A percentile compares a stretch with the other conserved stretches of the same genome.
phyloP scores from a whole-genome alignment of 139 green algal species.

The Micractinium sp. region DNA sequence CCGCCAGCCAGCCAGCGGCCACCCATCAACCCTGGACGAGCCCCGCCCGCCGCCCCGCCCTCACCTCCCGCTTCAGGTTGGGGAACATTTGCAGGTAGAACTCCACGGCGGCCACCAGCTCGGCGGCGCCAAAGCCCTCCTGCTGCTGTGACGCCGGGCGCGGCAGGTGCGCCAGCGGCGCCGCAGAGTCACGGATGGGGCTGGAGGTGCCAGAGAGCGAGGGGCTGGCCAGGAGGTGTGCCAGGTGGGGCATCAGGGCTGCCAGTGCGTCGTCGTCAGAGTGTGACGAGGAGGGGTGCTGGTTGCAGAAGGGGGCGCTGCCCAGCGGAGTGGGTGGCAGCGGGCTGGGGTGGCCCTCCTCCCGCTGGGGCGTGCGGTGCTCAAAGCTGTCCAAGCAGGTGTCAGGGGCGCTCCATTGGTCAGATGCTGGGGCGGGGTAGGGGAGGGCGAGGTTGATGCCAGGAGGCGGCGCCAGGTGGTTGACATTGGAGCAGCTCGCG shows the following conservation, averaged over 20 bases:
- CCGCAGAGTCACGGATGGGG: background rate
- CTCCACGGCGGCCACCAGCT: constrained; percentile 8
- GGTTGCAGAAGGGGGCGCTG: background rate
- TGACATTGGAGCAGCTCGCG: background rate
- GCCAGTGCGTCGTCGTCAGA: background rate
- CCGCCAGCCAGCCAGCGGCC: background rate
- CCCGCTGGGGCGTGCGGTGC: background rate
- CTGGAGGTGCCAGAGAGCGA: background rate
- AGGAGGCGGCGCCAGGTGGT: background rate
- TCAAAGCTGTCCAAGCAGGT: background rate
- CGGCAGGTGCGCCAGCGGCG: background rate
- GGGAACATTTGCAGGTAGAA: constrained; percentile 10
- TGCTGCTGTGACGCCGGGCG: background rate
- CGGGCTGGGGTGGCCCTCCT: background rate
- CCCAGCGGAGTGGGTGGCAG: background rate
- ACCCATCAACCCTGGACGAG: background rate
- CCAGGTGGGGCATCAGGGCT: constrained; percentile 4
- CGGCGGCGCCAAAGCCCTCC: background rate
- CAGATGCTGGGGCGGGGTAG: background rate
- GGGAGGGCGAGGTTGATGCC: background rate
- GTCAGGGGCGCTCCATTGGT: background rate
- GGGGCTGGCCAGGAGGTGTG: constrained; percentile 4
- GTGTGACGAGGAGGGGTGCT: background rate
- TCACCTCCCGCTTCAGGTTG: constrained; percentile 12
- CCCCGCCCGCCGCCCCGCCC: background rate